These are phyloP conservation scores for Agapanthus africanus DNA, from an alignment of 106 monocot species.

Conservation along the genomic window DNA sequence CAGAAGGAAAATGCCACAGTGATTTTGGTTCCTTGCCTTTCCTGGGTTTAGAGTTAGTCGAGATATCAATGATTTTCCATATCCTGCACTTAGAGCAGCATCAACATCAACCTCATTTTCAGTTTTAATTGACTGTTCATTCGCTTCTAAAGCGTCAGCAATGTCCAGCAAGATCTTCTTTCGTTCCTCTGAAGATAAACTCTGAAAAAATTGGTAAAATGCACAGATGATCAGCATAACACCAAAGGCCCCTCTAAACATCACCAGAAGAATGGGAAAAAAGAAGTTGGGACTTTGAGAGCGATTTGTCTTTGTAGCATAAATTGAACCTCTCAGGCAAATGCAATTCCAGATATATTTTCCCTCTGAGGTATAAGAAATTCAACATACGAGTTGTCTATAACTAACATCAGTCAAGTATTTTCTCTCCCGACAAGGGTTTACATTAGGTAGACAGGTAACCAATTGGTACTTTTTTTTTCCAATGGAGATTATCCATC, in stretches of 20 bases:
- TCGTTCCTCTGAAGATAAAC: conserved; percentile 44
- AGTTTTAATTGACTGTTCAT: conserved; percentile 50
- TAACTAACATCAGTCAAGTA: too few species aligned
- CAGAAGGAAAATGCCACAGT: too few species aligned
- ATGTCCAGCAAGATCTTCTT: conserved; percentile 76
- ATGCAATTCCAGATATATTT: background rate
- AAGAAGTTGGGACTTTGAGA: background rate
- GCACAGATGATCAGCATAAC: background rate
- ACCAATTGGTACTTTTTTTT: too few species aligned
- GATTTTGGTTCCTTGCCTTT: conserved; percentile 44
- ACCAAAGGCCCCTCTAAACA: background rate
- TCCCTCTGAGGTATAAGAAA: too few species aligned
- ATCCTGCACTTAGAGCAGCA: conserved; percentile 64
- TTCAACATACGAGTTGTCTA: too few species aligned
- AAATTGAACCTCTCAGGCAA: background rate
- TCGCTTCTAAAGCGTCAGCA: conserved; percentile 85
- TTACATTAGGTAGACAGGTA: too few species aligned
- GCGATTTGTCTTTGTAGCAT: background rate
- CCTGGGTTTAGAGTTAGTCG: conserved; percentile 74
- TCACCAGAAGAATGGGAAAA: background rate
- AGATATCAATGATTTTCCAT: conserved; percentile 75
- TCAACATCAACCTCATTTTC: conserved; percentile 89
- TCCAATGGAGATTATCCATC: too few species aligned
- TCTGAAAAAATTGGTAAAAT: conserved; percentile 13
- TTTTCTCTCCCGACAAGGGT: too few species aligned